Conservation (phyloP, 768 basidiomycete genomes). For the Russula sp. region DNA sequence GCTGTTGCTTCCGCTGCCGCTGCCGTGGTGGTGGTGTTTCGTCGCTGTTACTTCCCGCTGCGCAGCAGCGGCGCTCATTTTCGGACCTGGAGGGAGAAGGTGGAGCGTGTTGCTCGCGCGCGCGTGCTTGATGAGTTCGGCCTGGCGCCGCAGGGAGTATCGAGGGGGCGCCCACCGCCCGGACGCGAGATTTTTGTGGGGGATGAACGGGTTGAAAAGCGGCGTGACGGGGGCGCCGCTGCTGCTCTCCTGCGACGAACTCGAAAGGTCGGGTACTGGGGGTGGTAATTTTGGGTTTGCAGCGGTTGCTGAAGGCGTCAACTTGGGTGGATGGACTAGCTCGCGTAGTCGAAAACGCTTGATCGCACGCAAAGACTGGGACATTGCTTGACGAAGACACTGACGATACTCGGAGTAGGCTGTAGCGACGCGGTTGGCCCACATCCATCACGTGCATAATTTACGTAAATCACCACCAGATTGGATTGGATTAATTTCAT, state of each 20-base stretch:
- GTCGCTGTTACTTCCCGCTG: slow-evolving; percentile 26
- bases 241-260: slow-evolving; percentile 19
- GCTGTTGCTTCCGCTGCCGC: too few species aligned
- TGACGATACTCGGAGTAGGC: too few species aligned
- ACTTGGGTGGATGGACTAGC: slow-evolving; percentile 35
- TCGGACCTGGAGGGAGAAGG: slow-evolving; percentile 65
- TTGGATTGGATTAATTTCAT: not conserved
- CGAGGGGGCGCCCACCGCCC: slow-evolving; percentile 64
- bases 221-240: not conserved
- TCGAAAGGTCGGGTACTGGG: slow-evolving; percentile 13
- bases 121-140: slow-evolving; percentile 71
- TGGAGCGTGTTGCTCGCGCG: slow-evolving; percentile 46
- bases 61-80: slow-evolving; percentile 33
- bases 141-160: slow-evolving; percentile 71
- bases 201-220: slow-evolving; percentile 61
- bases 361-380: slow-evolving; percentile 32
- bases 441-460: slow-evolving; percentile 4
- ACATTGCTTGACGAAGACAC: not conserved
- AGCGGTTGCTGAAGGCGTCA: slow-evolving; percentile 32
- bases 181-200: slow-evolving; percentile 51
- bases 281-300: slow-evolving; percentile 17
- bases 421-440: too few species aligned
- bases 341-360: slow-evolving; percentile 44
- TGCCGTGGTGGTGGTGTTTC: too few species aligned
- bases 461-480: not conserved